Base-by-base conservation (phyloP, 257 asterid genomes). In the Nemophila menziesii region DNA sequence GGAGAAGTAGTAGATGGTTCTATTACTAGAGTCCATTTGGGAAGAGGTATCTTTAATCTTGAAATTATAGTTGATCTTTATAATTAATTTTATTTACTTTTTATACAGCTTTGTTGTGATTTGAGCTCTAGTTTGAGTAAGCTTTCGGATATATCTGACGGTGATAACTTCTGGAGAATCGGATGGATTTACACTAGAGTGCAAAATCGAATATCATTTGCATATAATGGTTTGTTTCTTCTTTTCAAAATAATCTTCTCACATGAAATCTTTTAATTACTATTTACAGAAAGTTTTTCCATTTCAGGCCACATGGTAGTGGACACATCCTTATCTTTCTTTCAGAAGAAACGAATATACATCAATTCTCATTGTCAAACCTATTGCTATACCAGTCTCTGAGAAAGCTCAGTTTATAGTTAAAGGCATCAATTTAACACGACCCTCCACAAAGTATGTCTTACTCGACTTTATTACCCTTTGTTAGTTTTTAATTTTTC, bases 141-240 rank as follows among this genome's bases (percentile, higher is more conserved):
- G 71, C 82, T 82, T 49, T 65, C 72, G 58, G 65, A 55, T 67
- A 66, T 70, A 58, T 60, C 71, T 34, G 74, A 67, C 4, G 78
- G 69, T 56, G 56, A 50, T 70, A 49, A 62, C 43, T 78, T 82
- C 61, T 82, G 93, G 93, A 78, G 68, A 51, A 61, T 70, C 22
- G 93, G 93, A 60, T 82, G 93, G 93, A 70, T 78, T 53, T 78
- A 66, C 63, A 65, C 73, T 22, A 64, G 80, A 61, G 86, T 78
- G 69, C 86, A 71, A 64, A 72, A 82, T 60, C 92, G 66, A 62
- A 75, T 70, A 55, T 77, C 82, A 54, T 73, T 78, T 63, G 49
- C 63, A 41, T 39, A 56, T 57, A 67, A 73, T 63, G 93, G 93
- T 75, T 37, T 44, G 60, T 55, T 43, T 33, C 59, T 21, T 16